Conservation (phyloP, 176 grass and related monocot species). For the Carex parvula region DNA sequence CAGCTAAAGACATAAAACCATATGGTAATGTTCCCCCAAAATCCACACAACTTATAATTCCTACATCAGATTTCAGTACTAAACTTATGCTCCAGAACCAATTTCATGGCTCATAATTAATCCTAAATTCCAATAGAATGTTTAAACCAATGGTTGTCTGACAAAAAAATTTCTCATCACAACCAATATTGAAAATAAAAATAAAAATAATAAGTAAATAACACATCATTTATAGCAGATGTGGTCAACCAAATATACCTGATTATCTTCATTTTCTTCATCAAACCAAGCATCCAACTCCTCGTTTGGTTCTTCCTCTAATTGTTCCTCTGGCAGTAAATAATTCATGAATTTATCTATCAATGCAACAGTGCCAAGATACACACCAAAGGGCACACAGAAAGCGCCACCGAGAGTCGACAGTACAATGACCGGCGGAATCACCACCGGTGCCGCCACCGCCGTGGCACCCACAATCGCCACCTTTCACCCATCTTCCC, state of each 20-base stretch:
- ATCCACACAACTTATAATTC: neutral
- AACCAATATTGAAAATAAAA: too few species aligned
- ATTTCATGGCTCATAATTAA: too few species aligned
- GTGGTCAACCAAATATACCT: neutral
- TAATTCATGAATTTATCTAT: conserved; percentile 22
- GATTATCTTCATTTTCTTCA: neutral
- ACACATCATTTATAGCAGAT: too few species aligned
- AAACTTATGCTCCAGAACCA: too few species aligned
- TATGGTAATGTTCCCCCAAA: neutral
- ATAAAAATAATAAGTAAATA: too few species aligned
- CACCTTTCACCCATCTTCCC: conserved; percentile 4
- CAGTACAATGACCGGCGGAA: neutral
- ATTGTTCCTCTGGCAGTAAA: neutral
- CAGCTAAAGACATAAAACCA: too few species aligned
- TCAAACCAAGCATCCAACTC: neutral
- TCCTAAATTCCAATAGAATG: too few species aligned
- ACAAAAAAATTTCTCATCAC: too few species aligned
- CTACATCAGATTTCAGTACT: too few species aligned
- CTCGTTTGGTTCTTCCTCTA: neutral
- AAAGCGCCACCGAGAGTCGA: neutral
- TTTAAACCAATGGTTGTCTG: too few species aligned
- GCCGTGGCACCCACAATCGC: neutral
- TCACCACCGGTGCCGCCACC: neutral
- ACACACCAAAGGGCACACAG: neutral
- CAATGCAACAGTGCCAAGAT: conserved; percentile 14